Conservation (phyloP, 768 basidiomycete species). For the Steccherinum ochraceum region DNA sequence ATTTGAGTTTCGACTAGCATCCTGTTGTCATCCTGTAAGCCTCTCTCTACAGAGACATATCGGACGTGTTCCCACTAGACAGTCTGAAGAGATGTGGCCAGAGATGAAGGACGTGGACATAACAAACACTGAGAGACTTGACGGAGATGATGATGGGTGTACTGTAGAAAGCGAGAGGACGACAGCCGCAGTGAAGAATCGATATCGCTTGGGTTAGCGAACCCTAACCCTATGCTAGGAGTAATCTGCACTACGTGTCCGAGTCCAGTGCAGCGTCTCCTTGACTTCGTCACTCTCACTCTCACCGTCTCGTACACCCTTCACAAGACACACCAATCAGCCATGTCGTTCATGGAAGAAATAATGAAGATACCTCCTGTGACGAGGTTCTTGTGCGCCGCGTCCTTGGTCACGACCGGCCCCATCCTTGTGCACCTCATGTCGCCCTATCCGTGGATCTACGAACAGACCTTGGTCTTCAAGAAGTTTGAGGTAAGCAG, state of each 20-base stretch:
- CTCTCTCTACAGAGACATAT: too few relatives aligned
- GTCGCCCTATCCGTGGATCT: slow-evolving; percentile 47
- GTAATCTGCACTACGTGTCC: not conserved
- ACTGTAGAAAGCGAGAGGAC: too few relatives aligned
- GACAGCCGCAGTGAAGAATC: too few relatives aligned
- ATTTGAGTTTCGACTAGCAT: too few relatives aligned
- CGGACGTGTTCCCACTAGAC: too few relatives aligned
- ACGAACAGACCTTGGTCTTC: slow-evolving; percentile 38
- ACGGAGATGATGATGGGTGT: too few relatives aligned
- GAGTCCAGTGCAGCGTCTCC: not conserved
- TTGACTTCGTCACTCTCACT: not conserved
- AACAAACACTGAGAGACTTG: too few relatives aligned
- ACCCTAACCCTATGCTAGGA: not conserved
- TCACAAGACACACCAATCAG: not conserved
- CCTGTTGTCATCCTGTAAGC: too few relatives aligned
- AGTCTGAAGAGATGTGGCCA: too few relatives aligned
- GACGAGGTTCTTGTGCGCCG: slow-evolving; percentile 61
- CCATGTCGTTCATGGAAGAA: slow-evolving; percentile 36
- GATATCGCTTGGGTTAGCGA: too few relatives aligned
- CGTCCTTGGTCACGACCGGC: slow-evolving; percentile 54
- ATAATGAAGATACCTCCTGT: slow-evolving; percentile 80
- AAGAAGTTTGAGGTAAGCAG: slow-evolving; percentile 47
- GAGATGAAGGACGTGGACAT: too few relatives aligned
- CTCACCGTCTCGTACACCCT: not conserved
- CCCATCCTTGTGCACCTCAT: slow-evolving; percentile 52